Percentiles rank a stretch among this genome's conserved stretches.
These are phyloP conservation scores for Leucosporidium scottii DNA, from an alignment of 768 basidiomycete genomes.

Conservation along the genomic window DNA sequence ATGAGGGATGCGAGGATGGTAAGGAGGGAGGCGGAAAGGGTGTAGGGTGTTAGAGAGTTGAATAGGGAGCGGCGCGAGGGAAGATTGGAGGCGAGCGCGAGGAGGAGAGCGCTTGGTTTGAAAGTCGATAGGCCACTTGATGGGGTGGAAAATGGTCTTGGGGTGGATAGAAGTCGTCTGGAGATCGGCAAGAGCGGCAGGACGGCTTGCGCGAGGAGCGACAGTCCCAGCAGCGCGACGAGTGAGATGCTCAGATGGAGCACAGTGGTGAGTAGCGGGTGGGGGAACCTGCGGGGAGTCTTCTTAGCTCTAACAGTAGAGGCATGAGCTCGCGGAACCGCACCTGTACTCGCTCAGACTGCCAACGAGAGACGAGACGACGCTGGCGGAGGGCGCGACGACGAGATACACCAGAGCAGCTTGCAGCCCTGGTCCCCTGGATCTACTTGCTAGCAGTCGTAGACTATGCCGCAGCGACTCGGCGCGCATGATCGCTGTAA, in stretches of 20 bases:
- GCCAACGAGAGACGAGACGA: not conserved
- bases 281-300: slow-evolving; percentile 8
- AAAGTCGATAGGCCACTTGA: not conserved
- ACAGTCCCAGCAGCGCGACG: not conserved
- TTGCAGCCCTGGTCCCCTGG: too few species aligned
- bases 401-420: not conserved
- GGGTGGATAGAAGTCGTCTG: too few species aligned
- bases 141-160: too few species aligned
- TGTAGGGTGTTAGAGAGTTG: not conserved
- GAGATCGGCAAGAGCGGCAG: not conserved
- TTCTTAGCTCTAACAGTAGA: too few species aligned
- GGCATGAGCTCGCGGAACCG: not conserved
- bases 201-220: not conserved
- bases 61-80: not conserved
- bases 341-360: slow-evolving; percentile 14
- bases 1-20: not conserved
- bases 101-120: not conserved
- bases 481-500: too few species aligned
- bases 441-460: too few species aligned
- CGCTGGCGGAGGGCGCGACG: not conserved
- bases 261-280: slow-evolving; percentile 11
- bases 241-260: slow-evolving; percentile 12
- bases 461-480: too few species aligned
- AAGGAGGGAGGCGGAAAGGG: not conserved
- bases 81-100: not conserved